Base-by-base conservation (phyloP, 129 eudicot genomes). In the Arctium lappa region DNA sequence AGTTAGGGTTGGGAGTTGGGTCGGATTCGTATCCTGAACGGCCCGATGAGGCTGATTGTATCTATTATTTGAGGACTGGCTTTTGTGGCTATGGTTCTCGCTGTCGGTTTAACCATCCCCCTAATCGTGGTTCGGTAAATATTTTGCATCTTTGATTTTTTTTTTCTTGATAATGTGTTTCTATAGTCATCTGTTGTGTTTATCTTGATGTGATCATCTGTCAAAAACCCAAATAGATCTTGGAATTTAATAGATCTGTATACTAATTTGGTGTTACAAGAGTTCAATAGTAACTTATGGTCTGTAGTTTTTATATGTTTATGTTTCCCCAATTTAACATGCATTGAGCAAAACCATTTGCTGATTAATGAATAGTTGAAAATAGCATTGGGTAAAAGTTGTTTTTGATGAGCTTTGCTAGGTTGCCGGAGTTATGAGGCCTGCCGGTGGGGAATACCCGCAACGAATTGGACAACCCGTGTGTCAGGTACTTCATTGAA, bases 61-160 rank as follows among this genome's bases (percentile, higher is more conserved):
- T 88, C 27, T 90, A 91, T 78, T 93, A 86, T 86, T 69, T 93
- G 85, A 85, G 95, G 85, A 95, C 94, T 15, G 99, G 98, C 11
- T 87, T 89, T 76, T 95, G 99, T 86, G 97, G 98, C 8, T 93
- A 88, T 33, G 97, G 95, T 66, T 70, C 90, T 30, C 88, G 95
- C 37, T 95, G 99, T 83, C 97, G 99, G 80, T 93, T 91, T 80
- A 95, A 93, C 80, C 99, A 95, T 86, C 99, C 99, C 1, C 91
- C 80, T 74, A 90, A 95, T 79, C 97, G 97, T 30, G 37, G 76
- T 83, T 78, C 85, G 94, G 97, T 94, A 92, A 73, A 13, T 9
- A 27, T 46, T 3, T 36, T 1, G 3, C 40, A 32, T n/a, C 6
- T 1, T 63, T 44, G 1, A 22, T 22, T 22, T 22, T 22, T 22